A percentile compares a stretch with the other conserved stretches of the same genome.
Conservation (phyloP, 2,329 filamentous ascomycete genomes). For the Colletotrichum graminicola region DNA sequence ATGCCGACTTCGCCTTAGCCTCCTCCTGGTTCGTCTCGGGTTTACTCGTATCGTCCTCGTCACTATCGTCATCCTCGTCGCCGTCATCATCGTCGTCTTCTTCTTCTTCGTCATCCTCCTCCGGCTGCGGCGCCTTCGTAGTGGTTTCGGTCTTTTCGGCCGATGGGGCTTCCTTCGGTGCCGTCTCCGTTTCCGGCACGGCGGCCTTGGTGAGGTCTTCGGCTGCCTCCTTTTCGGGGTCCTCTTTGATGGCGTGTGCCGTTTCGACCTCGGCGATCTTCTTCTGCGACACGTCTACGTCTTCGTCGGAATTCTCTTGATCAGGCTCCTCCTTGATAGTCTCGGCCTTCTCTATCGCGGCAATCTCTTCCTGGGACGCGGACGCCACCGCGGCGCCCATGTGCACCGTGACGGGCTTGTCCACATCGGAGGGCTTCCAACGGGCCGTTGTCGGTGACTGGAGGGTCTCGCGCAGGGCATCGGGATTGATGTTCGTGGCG, state of each 20-base stretch:
- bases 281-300: constrained; percentile 45
- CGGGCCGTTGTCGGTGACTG: constrained; percentile 59
- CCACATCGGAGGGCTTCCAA: constrained; percentile 54
- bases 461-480: constrained; percentile 49
- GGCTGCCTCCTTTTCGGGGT: constrained; percentile 52
- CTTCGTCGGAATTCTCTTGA: constrained; percentile 40
- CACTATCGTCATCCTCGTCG: constrained; percentile 48
- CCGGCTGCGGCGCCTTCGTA: constrained; percentile 42
- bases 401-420: constrained; percentile 46
- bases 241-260: constrained; percentile 46
- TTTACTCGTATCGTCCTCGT: constrained; percentile 43
- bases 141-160: constrained; percentile 47
- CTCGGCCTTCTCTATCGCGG: constrained; percentile 55
- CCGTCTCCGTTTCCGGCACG: constrained; percentile 41
- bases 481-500: constrained; percentile 40
- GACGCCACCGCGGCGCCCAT: constrained; percentile 50
- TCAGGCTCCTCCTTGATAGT: constrained; percentile 55
- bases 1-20: constrained; percentile 31
- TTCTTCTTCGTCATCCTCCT: constrained; percentile 45
- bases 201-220: constrained; percentile 40
- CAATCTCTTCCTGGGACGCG: constrained; percentile 55
- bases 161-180: constrained; percentile 44
- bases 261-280: constrained; percentile 47
- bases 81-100: constrained; percentile 48
- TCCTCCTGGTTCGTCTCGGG: constrained; percentile 44